These are phyloP conservation scores for Udeniomyces megalosporus DNA, from an alignment of 768 basidiomycete species.

Conservation along the genomic window DNA sequence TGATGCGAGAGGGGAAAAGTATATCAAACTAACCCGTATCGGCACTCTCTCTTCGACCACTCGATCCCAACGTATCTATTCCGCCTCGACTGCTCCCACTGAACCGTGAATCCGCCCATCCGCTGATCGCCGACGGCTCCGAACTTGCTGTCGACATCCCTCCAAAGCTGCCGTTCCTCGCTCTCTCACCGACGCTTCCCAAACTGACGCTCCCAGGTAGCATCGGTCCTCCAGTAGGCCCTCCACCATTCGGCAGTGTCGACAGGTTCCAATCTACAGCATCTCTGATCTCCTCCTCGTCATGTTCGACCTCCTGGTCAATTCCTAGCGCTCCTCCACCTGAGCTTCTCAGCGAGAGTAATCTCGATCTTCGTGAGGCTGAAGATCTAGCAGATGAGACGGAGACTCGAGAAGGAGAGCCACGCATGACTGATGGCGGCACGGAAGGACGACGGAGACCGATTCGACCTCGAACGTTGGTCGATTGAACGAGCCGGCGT, in stretches of 20 bases:
- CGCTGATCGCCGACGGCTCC: background rate
- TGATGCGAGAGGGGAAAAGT: background rate
- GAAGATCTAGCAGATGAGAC: slow-evolving; percentile 1
- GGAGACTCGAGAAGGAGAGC: slow-evolving; percentile 1
- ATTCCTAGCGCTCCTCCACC: slow-evolving; percentile 16
- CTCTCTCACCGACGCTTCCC: background rate
- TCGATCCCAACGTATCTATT: too few species aligned
- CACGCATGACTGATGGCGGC: background rate
- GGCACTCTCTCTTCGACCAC: slow-evolving; percentile 2
- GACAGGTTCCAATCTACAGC: background rate
- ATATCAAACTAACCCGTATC: background rate
- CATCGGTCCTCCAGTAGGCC: background rate
- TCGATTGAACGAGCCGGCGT: slow-evolving; percentile 12
- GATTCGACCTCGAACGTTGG: slow-evolving; percentile 18
- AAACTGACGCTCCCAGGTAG: background rate
- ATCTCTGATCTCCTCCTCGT: slow-evolving; percentile 11
- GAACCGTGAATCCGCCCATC: background rate
- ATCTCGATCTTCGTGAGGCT: slow-evolving; percentile 12
- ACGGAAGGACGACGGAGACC: slow-evolving; percentile 11
- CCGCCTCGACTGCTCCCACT: background rate
- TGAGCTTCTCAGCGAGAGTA: slow-evolving; percentile 4
- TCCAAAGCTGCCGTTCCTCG: background rate
- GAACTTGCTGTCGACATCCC: background rate
- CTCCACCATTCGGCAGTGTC: background rate
- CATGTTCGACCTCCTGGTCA: slow-evolving; percentile 25